phyloP scores from a whole-genome alignment of 495 filamentous ascomycete genomes.

The Bryoglossum gracile region DNA sequence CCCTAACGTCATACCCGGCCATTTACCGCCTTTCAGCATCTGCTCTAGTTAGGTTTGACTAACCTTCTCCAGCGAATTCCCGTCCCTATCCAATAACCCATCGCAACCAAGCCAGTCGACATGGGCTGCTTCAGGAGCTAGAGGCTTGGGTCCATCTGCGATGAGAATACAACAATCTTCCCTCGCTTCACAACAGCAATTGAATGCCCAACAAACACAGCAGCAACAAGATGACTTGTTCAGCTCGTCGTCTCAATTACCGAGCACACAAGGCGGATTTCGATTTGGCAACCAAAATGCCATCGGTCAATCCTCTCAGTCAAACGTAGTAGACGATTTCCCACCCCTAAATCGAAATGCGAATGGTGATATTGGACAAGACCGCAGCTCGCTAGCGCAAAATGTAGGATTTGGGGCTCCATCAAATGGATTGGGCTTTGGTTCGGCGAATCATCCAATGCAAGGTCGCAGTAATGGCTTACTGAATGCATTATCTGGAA shows the following conservation, averaged over 20 bases:
- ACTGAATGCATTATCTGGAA: constrained; percentile 49
- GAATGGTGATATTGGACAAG: constrained; percentile 63
- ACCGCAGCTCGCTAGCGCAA: constrained; percentile 57
- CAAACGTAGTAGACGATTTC: constrained; percentile 68
- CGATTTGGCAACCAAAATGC: constrained; percentile 44
- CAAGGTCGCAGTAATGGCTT: constrained; percentile 42
- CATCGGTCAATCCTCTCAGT: constrained; percentile 54
- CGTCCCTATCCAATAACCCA: constrained; percentile 63
- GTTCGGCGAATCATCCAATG: constrained; percentile 19
- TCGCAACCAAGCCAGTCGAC: constrained; percentile 52
- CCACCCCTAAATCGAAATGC: constrained; percentile 73
- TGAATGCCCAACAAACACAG: constrained; percentile 43
- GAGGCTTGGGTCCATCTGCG: constrained; percentile 45
- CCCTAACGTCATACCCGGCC: too few species aligned
- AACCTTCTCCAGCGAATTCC: constrained; percentile 60
- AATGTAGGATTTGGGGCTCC: constrained; percentile 56
- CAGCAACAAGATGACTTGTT: constrained; percentile 54
- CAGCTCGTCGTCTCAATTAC: constrained; percentile 46
- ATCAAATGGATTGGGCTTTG: constrained; percentile 39
- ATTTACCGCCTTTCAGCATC: too few species aligned
- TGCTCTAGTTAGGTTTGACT: too few species aligned
- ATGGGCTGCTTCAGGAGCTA: constrained; percentile 50
- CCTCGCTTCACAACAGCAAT: constrained; percentile 37
- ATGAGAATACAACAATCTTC: constrained; percentile 53
- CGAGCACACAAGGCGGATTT: constrained; percentile 51